A percentile compares a stretch with the other conserved stretches of the same genome.
phyloP scores from a whole-genome alignment of 2,329 filamentous ascomycete genomes.

The Calonectria ilicicola region DNA sequence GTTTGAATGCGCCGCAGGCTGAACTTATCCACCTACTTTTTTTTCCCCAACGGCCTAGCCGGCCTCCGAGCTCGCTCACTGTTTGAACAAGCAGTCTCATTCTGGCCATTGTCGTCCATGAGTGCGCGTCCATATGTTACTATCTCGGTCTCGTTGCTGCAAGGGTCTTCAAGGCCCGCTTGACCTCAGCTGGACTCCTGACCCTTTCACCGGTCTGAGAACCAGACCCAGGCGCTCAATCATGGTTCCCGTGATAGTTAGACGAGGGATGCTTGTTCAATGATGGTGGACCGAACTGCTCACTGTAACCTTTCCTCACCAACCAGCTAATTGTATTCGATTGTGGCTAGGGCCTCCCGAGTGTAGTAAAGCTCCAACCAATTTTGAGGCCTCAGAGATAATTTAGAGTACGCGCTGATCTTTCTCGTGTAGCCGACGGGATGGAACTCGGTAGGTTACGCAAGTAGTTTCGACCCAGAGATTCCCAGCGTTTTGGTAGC shows the following conservation, averaged over 20 bases:
- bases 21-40: constrained; percentile 9
- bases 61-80: not conserved
- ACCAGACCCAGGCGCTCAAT: not conserved
- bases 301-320: not conserved
- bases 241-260: constrained; percentile 6
- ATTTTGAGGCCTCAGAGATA: not conserved
- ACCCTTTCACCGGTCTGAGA: not conserved
- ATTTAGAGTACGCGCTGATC: constrained; percentile 1
- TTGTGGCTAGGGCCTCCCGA: not conserved
- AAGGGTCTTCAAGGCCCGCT: not conserved
- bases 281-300: not conserved
- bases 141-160: not conserved
- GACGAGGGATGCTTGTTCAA: constrained; percentile 12
- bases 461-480: constrained; percentile 32
- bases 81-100: not conserved
- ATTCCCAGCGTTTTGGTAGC: constrained; percentile 42
- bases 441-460: constrained; percentile 2
- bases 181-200: not conserved
- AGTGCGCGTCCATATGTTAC: not conserved
- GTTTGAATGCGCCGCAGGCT: constrained; percentile 4
- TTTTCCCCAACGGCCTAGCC: constrained; percentile 24
- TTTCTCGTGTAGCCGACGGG: constrained; percentile 19
- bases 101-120: not conserved
- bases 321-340: not conserved
- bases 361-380: not conserved